Conservation (phyloP, 202 grass and related monocot genomes). For the Dendrocalamus latiflorus region DNA sequence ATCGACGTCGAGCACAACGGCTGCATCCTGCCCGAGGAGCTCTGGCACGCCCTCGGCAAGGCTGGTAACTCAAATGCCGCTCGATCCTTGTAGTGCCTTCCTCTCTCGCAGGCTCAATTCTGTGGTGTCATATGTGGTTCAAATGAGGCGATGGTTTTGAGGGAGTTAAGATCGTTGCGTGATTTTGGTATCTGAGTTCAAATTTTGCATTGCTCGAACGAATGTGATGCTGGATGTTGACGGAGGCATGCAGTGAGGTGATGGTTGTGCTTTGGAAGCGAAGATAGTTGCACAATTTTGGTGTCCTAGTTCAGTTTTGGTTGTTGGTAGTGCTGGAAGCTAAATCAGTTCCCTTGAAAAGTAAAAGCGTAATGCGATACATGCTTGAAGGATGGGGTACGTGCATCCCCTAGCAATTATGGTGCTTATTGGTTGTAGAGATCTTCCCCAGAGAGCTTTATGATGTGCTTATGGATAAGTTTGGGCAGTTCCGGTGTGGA, state of each 20-base stretch:
- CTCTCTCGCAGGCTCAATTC: not conserved
- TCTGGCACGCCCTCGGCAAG: constrained; percentile 80
- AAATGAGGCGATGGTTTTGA: not conserved
- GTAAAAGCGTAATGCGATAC: not conserved
- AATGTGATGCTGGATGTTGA: not conserved
- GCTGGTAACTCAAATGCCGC: constrained; percentile 55
- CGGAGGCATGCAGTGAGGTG: not conserved
- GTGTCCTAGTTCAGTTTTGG: not conserved
- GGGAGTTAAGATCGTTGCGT: not conserved
- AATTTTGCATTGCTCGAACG: not conserved
- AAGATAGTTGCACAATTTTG: not conserved
- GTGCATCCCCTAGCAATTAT: not conserved
- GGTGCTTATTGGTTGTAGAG: not conserved
- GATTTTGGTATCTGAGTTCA: not conserved
- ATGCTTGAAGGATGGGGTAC: not conserved
- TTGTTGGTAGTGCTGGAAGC: not conserved
- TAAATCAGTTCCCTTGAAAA: not conserved
- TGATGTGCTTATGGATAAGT: not conserved
- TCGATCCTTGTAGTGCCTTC: not conserved
- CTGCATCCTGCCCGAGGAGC: constrained; percentile 84
- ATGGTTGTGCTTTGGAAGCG: not conserved
- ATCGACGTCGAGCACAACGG: constrained; percentile 95
- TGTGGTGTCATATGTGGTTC: not conserved
- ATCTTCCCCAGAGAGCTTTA: not conserved
- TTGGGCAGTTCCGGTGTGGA: not conserved